These are phyloP conservation scores for Pontederia crassipes DNA, from an alignment of 176 grass and related monocot species.

Conservation along the genomic window DNA sequence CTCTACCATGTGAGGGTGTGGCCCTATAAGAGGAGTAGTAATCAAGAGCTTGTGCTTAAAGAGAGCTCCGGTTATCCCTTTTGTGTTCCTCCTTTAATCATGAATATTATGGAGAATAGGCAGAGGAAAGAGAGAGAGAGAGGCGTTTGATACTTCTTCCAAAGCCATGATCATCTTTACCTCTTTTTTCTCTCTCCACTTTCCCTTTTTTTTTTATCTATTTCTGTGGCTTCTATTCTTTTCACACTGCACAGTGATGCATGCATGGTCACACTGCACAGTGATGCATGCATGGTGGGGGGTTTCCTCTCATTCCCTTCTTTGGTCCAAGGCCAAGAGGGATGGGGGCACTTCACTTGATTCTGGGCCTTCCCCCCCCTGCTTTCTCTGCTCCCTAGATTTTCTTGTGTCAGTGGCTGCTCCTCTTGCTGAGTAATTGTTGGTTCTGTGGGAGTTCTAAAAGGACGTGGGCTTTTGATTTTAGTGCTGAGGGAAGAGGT, in stretches of 20 bases:
- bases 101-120: neutral
- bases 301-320: neutral
- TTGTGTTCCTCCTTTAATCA: conserved; percentile 2
- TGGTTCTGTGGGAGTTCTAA: too few species aligned
- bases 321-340: neutral
- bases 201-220: neutral
- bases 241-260: neutral
- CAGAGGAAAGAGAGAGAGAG: neutral
- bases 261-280: neutral
- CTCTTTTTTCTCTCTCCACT: neutral
- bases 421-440: too few species aligned
- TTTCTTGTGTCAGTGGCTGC: conserved; percentile 2
- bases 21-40: neutral
- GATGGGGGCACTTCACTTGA: neutral
- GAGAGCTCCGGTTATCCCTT: neutral
- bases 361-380: neutral
- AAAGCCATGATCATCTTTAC: neutral
- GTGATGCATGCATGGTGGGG: neutral
- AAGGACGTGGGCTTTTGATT: too few species aligned
- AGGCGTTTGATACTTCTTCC: neutral
- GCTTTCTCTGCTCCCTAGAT: conserved; percentile 12
- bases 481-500: too few species aligned
- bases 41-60: conserved; percentile 5
- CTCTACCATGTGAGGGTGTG: neutral
- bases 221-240: neutral